Conservation (phyloP, 176 grass and related monocot genomes). For the Eremochloa ophiuroides region DNA sequence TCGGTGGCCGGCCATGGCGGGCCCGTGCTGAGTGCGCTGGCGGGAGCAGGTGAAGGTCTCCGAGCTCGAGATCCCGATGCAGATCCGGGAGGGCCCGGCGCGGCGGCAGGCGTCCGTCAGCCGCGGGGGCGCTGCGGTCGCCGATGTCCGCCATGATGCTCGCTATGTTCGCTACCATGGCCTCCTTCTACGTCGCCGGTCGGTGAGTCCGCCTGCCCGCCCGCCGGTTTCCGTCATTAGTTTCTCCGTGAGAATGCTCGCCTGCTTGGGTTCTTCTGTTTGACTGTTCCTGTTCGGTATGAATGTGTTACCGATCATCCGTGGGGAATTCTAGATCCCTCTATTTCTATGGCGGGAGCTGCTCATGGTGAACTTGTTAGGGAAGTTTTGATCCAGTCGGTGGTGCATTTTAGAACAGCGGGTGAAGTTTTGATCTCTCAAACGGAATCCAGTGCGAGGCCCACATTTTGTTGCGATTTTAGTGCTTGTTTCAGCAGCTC, state of each 20-base stretch:
- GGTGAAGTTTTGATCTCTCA: neutral
- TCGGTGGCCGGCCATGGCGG: conserved; percentile 8
- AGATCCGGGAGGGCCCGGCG: conserved; percentile 61
- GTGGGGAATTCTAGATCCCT: conserved; percentile 9
- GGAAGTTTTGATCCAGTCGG: neutral
- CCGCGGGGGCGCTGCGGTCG: conserved; percentile 41
- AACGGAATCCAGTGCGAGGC: neutral
- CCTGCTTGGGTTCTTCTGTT: neutral
- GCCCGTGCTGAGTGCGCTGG: conserved; percentile 26
- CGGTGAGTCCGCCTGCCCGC: conserved; percentile 39
- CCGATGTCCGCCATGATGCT: conserved; percentile 78
- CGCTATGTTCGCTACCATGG: conserved; percentile 93
- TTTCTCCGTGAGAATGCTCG: conserved; percentile 19
- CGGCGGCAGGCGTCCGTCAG: conserved; percentile 35
- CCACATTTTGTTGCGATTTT: neutral
- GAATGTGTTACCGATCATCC: neutral
- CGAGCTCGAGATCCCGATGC: conserved; percentile 52
- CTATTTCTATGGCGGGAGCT: neutral
- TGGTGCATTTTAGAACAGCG: neutral
- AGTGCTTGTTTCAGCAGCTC: neutral
- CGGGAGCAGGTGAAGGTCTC: neutral
- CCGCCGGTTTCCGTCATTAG: neutral
- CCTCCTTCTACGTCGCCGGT: conserved; percentile 92
- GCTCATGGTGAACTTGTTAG: neutral
- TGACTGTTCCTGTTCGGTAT: neutral